A percentile compares a stretch with the other conserved stretches of the same genome.
Conservation (phyloP, 768 basidiomycete genomes). For the Trametes cingulata region DNA sequence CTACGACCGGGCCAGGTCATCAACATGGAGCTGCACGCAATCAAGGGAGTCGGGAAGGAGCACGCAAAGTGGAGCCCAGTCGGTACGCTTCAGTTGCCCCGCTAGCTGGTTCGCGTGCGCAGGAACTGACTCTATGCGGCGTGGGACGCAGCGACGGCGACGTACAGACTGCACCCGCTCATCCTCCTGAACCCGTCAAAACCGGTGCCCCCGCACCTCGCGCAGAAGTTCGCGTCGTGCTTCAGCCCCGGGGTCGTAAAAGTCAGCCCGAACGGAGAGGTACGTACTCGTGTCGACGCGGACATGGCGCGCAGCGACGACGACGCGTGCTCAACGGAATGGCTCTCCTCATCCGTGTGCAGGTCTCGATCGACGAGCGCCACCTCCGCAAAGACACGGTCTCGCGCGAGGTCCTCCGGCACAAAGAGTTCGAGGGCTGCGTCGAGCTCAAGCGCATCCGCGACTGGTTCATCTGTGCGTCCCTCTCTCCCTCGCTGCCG, state of each 20-base stretch:
- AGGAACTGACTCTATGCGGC: too few relatives aligned
- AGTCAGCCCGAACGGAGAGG: constrained; percentile 55
- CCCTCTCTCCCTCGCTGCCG: neutral
- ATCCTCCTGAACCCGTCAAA: constrained; percentile 69
- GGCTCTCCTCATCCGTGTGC: neutral
- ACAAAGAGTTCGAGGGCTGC: constrained; percentile 84
- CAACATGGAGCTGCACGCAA: constrained; percentile 83
- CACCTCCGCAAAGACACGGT: constrained; percentile 84
- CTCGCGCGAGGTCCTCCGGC: constrained; percentile 87
- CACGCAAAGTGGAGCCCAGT: constrained; percentile 98
- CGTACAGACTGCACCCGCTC: constrained; percentile 88
- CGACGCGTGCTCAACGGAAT: neutral
- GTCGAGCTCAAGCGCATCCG: constrained; percentile 84
- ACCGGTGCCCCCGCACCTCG: constrained; percentile 75
- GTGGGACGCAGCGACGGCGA: constrained; percentile 78
- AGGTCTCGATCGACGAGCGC: constrained; percentile 60
- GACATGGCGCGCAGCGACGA: neutral
- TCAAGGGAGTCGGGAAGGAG: constrained; percentile 91
- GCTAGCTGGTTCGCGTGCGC: neutral
- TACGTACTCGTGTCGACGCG: neutral
- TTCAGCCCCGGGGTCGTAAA: constrained; percentile 84
- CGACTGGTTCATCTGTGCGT: constrained; percentile 92
- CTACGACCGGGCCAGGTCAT: constrained; percentile 89
- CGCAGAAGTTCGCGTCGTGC: constrained; percentile 81
- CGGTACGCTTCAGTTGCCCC: constrained; percentile 47